A percentile compares a stretch with the other conserved stretches of the same genome.
Conservation (phyloP, 768 basidiomycete species). For the Psilocybe cyanescens region DNA sequence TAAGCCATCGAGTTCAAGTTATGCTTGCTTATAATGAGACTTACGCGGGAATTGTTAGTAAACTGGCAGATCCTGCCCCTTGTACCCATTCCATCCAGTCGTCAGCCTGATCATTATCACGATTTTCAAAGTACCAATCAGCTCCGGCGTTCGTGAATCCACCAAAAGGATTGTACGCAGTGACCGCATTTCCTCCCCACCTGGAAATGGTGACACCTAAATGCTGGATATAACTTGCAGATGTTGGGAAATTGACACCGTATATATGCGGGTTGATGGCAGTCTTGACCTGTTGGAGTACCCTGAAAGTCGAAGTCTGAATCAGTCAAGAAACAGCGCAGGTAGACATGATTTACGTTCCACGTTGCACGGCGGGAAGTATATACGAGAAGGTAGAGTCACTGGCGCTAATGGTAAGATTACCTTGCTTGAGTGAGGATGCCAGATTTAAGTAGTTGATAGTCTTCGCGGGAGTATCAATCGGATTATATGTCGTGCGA, state of each 20-base stretch:
- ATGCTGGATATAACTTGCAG: slow-evolving; percentile 45
- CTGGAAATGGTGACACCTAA: slow-evolving; percentile 54
- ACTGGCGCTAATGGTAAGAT: slow-evolving; percentile 45
- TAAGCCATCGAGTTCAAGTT: not conserved
- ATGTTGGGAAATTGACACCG: slow-evolving; percentile 58
- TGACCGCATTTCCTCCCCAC: slow-evolving; percentile 61
- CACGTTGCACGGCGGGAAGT: slow-evolving; percentile 47
- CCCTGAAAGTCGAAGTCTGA: slow-evolving; percentile 23
- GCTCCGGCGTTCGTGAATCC: slow-evolving; percentile 55
- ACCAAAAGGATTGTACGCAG: slow-evolving; percentile 55
- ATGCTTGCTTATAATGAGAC: slow-evolving; percentile 17
- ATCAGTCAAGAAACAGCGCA: too few relatives aligned
- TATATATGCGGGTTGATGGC: slow-evolving; percentile 53
- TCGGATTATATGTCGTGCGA: slow-evolving; percentile 40
- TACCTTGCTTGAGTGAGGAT: slow-evolving; percentile 40
- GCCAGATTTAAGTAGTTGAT: slow-evolving; percentile 53
- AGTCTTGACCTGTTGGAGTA: slow-evolving; percentile 35
- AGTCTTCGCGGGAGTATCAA: slow-evolving; percentile 47
- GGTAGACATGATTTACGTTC: slow-evolving; percentile 29
- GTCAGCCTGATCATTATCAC: slow-evolving; percentile 45
- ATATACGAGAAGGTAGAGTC: slow-evolving; percentile 41
- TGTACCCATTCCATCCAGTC: slow-evolving; percentile 53
- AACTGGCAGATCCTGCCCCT: slow-evolving; percentile 44
- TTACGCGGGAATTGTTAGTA: slow-evolving; percentile 56
- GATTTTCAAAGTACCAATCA: slow-evolving; percentile 63